These are phyloP conservation scores for Iris pallida DNA, from an alignment of 116 monocot genomes.

Conservation along the genomic window DNA sequence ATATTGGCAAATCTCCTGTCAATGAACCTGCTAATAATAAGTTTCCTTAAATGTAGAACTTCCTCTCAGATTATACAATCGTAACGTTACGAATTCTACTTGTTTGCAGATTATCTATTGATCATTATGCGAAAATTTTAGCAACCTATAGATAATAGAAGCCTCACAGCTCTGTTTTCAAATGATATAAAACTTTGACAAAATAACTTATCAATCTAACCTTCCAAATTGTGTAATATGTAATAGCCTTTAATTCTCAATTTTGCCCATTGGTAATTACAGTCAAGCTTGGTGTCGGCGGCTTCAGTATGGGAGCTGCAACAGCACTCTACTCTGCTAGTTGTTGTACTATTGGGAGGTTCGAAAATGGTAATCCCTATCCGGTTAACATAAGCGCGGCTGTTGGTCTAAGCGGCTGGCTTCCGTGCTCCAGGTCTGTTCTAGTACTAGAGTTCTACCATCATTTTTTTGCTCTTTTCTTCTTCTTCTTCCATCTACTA, in stretches of 20 bases:
- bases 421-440: slow-evolving; percentile 47
- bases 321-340: slow-evolving; percentile 53
- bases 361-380: slow-evolving; percentile 48
- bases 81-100: no score
- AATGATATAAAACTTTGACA: no score
- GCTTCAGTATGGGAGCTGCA: slow-evolving; percentile 71
- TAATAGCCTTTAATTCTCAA: no score
- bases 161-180: no score
- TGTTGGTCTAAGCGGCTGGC: slow-evolving; percentile 62
- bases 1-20: slow-evolving; percentile 89
- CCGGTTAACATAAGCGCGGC: slow-evolving; percentile 41
- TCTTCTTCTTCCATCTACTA: neutral
- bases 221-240: no score
- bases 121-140: no score
- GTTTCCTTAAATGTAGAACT: slow-evolving; percentile 1
- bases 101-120: no score
- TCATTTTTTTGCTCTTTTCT: neutral
- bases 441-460: neutral
- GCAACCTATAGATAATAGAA: no score
- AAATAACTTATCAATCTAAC: no score
- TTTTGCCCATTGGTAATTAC: slow-evolving; percentile 4
- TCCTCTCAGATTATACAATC: no score
- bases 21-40: slow-evolving; percentile 34
- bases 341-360: slow-evolving; percentile 43
- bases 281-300: slow-evolving; percentile 69